A percentile compares a stretch with the other conserved stretches of the same genome.
Conservation (phyloP, 805 yeast species). For the Candida corydali region DNA sequence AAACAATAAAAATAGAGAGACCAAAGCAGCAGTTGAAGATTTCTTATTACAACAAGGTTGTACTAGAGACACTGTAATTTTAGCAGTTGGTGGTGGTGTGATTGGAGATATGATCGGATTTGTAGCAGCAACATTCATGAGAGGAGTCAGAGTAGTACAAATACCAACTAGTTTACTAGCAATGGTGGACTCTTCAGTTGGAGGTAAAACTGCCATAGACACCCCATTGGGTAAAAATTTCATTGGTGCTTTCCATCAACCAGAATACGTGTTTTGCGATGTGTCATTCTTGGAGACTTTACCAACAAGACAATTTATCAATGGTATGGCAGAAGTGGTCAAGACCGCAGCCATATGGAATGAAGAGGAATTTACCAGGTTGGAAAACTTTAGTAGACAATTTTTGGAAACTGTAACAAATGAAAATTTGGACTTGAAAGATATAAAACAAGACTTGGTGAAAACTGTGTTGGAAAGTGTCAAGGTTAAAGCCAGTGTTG, state of each 20-base stretch:
- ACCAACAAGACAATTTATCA: conserved; percentile 90
- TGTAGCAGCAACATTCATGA: conserved; percentile 99
- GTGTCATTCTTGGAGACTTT: conserved; percentile 80
- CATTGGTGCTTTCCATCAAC: conserved; percentile 97
- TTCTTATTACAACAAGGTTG: conserved; percentile 78
- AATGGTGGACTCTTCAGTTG: conserved; percentile 97
- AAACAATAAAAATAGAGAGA: conserved; percentile 77
- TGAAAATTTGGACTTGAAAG: conserved; percentile 46
- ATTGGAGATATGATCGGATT: conserved; percentile 99
- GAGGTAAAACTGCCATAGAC: conserved; percentile 98
- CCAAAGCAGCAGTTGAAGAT: conserved; percentile 93
- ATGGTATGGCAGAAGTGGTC: conserved; percentile 97
- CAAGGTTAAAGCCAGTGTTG: conserved; percentile 90
- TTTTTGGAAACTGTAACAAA: conserved; percentile 63
- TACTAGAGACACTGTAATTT: conserved; percentile 89
- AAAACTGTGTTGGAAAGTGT: conserved; percentile 82
- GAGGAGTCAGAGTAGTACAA: conserved; percentile 93
- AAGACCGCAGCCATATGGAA: conserved; percentile 99
- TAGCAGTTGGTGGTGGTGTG: conserved; percentile 97
- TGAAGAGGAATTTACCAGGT: conserved; percentile 77
- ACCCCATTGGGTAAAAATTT: conserved; percentile 95
- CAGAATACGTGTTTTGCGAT: conserved; percentile 82
- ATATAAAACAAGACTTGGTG: conserved; percentile 70
- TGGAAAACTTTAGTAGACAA: conserved; percentile 68
- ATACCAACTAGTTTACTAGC: conserved; percentile 90